Base-by-base conservation (phyloP, 176 grass and related monocot genomes). In the Puccinellia tenuiflora region DNA sequence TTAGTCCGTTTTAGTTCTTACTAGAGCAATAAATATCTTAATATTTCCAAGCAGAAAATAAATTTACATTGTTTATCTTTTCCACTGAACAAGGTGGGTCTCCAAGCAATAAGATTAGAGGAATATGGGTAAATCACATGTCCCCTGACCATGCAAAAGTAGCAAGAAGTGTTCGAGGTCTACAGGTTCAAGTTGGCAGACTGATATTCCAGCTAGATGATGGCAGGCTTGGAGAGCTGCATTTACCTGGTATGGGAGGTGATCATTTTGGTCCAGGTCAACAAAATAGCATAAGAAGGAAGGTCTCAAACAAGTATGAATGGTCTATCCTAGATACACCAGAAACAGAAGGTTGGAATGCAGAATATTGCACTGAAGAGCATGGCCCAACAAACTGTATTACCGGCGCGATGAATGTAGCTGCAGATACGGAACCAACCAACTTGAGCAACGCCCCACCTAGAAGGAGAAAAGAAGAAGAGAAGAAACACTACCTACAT, bases 261-360 rank as follows among this genome's bases (percentile, higher is more conserved):
- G 85, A 91, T 79, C 73, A 83, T 68, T 83, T 87, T 61, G 91
- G 88, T 78, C 93, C 93, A 22, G 84, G 45, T 80, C 85, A 87
- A 68, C 78, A 81, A 71, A 90, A 79, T 78, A 86, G 29, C 62
- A 73, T 89, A 77, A 93, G 85, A 85, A 93, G 79, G 46, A 92
- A 93, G 87, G 29, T 88, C 35, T 75, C 89, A 84, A 93, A 87
- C 77, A 98, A 85, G 91, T 98, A 98, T 1, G 91, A 98, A 57
- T 98, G 96, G 93, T 95, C 96, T 47, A 70, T 98, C 75, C 78
- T 98, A 80, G 93, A 96, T 81, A 68, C 85, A 54, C 96, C 96
- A 78, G 93, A 98, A 92, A 92, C 93, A 71, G 96, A 98, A 90
- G 96, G 96, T 70, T 98, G 96, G 96, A 98, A 98, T 85, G 91